Evolutionary conservation across 768 basidiomycete genomes (phyloP).

Genomic region (Termitomyces sp.): DNA sequence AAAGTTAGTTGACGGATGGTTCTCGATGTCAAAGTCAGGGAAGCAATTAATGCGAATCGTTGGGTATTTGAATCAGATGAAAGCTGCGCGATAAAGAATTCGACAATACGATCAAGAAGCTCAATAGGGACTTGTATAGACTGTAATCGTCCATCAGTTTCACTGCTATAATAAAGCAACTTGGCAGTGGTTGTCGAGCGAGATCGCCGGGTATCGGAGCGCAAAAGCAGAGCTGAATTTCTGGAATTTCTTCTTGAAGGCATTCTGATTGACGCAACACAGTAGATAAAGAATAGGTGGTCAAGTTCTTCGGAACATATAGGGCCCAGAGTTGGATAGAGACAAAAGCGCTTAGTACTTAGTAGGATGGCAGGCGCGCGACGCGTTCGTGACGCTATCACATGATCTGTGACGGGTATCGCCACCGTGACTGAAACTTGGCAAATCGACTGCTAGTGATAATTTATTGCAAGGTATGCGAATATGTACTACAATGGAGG

Average conservation of each 20-base stretch:
- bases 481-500: background rate
- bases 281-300: background rate
- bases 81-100: conserved; percentile 20
- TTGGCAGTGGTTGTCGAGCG: background rate
- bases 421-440: too few species aligned
- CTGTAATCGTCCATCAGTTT: conserved; percentile 2
- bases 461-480: background rate
- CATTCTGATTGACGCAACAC: background rate
- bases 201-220: conserved; percentile 1
- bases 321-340: background rate
- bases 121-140: conserved; percentile 34
- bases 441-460: too few species aligned
- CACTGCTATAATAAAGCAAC: conserved; percentile 1
- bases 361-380: too few species aligned
- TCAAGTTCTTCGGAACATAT: background rate
- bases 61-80: conserved; percentile 4
- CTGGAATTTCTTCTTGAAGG: conserved; percentile 8
- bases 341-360: too few species aligned
- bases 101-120: conserved; percentile 35
- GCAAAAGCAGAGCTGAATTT: conserved; percentile 2
- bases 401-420: background rate
- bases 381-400: conserved; percentile 6
- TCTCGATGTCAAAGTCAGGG: conserved; percentile 41
- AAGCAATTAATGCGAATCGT: conserved; percentile 33
- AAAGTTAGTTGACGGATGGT: conserved; percentile 42